Evolutionary conservation across 2,329 filamentous ascomycete genomes (phyloP).

Genomic region (Escovopsis weberi): DNA sequence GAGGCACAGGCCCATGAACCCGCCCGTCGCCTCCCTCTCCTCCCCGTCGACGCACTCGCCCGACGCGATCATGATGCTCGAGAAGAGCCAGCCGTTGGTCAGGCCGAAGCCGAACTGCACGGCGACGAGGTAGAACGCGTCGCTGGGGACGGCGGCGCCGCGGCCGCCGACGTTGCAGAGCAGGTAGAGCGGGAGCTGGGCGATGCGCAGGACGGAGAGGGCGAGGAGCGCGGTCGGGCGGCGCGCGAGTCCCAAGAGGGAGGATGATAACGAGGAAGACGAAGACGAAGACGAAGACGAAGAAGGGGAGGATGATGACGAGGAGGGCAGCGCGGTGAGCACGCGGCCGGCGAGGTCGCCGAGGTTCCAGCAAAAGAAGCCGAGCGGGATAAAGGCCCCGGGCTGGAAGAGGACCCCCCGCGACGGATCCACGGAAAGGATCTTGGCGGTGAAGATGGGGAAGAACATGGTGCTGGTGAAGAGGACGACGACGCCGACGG

Average conservation of each 20-base stretch:
- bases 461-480: constrained; percentile 88
- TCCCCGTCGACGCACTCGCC: constrained; percentile 65
- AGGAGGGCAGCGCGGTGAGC: constrained; percentile 43
- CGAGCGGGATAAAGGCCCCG: constrained; percentile 73
- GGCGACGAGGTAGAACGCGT: constrained; percentile 73
- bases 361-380: constrained; percentile 84
- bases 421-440: constrained; percentile 27
- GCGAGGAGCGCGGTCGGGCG: constrained; percentile 54
- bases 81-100: constrained; percentile 76
- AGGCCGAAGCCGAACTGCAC: constrained; percentile 76
- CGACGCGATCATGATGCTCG: constrained; percentile 83
- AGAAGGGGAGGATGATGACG: background rate
- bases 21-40: constrained; percentile 78
- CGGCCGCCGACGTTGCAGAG: constrained; percentile 75
- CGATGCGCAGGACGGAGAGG: constrained; percentile 47
- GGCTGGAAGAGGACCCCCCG: constrained; percentile 49
- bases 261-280: too few relatives aligned
- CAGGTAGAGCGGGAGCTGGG: constrained; percentile 72
- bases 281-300: too few relatives aligned
- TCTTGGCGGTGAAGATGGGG: constrained; percentile 74
- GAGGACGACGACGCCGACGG: constrained; percentile 62
- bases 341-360: constrained; percentile 73
- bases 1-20: constrained; percentile 88
- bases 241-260: constrained; percentile 29
- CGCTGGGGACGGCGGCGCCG: constrained; percentile 61